Conservation (phyloP, 1,284 basidiomycete genomes). For the Sanguinoderma infundibulare region DNA sequence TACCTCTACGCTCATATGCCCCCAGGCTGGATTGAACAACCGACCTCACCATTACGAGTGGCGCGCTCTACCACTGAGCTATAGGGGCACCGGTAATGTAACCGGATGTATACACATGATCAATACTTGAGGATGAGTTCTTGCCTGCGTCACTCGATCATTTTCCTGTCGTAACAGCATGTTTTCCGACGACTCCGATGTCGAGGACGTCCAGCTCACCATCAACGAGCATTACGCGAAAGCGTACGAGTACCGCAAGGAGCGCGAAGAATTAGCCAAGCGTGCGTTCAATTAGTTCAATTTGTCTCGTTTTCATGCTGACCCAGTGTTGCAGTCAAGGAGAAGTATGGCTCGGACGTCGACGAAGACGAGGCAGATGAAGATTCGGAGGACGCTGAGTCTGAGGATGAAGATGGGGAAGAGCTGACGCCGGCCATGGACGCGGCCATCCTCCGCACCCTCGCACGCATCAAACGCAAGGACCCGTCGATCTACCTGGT, state of each 20-base stretch:
- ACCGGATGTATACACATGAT: too few relatives aligned
- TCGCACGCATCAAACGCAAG: constrained; percentile 84
- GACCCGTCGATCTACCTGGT: constrained; percentile 87
- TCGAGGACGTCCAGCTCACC: constrained; percentile 54
- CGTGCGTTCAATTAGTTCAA: constrained; percentile 49
- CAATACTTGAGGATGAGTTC: too few relatives aligned
- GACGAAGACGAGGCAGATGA: constrained; percentile 51
- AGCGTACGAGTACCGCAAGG: constrained; percentile 80
- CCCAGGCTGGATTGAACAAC: constrained; percentile 29
- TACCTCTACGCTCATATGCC: constrained; percentile 2
- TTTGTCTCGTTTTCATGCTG: background rate
- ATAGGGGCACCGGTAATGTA: constrained; percentile 14
- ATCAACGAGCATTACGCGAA: constrained; percentile 86
- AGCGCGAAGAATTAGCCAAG: constrained; percentile 81
- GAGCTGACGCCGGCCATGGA: constrained; percentile 95
- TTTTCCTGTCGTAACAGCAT: constrained; percentile 26
- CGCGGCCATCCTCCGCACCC: constrained; percentile 91
- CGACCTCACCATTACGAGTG: constrained; percentile 29
- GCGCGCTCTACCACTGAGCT: constrained; percentile 29
- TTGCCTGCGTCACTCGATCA: background rate
- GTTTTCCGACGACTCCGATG: constrained; percentile 58
- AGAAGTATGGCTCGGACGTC: constrained; percentile 82
- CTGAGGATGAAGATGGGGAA: constrained; percentile 95
- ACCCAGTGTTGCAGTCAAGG: constrained; percentile 62
- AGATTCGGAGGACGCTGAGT: constrained; percentile 80